Evolutionary conservation across 495 filamentous ascomycete genomes (phyloP).

Genomic region (Tuber magnatum): DNA sequence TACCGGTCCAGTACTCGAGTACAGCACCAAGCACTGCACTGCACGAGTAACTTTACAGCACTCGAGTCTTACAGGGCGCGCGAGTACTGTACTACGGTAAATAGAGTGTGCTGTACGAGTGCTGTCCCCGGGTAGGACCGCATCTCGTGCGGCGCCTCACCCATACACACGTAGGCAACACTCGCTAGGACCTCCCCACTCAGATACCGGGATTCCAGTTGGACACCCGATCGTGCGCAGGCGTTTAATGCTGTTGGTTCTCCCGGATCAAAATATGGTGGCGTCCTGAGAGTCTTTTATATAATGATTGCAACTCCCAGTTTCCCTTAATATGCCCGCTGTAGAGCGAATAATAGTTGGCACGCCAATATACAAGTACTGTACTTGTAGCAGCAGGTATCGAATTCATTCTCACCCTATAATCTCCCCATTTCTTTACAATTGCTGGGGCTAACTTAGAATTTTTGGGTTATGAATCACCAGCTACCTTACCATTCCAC

Average conservation of each 20-base stretch:
- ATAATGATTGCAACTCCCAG: not conserved
- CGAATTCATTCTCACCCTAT: not conserved
- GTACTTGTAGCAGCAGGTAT: not conserved
- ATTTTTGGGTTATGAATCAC: not conserved
- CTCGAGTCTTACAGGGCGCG: too few species aligned
- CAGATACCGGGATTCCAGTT: not conserved
- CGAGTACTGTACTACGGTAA: too few species aligned
- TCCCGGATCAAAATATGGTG: not conserved
- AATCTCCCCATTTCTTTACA: not conserved
- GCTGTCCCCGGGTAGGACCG: not conserved
- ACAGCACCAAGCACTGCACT: too few species aligned
- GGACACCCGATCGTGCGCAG: not conserved
- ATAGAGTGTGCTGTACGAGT: too few species aligned
- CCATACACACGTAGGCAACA: not conserved
- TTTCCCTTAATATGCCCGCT: not conserved
- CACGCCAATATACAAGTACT: too few species aligned
- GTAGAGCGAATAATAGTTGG: not conserved
- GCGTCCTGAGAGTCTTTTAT: not conserved
- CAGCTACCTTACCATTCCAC: not conserved
- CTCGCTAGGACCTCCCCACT: not conserved
- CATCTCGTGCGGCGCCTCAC: too few species aligned
- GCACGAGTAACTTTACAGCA: too few species aligned
- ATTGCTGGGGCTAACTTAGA: not conserved
- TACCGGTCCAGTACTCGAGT: too few species aligned
- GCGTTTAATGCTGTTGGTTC: not conserved